phyloP scores from a whole-genome alignment of 2,329 filamentous ascomycete species.

The Elsinoe ampelina region DNA sequence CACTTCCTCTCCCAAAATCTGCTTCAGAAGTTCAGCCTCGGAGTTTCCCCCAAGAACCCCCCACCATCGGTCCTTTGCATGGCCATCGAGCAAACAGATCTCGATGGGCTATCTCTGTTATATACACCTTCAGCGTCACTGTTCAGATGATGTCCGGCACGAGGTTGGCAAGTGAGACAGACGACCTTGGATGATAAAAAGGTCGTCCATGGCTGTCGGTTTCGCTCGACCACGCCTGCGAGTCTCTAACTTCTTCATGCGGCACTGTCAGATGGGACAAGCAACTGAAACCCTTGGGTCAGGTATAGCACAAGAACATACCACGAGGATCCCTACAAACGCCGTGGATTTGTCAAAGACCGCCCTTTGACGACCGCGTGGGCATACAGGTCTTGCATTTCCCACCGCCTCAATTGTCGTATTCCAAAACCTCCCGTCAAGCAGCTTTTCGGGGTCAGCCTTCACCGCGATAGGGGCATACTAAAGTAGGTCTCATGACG shows the following conservation, averaged over 20 bases:
- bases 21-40: background rate
- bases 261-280: background rate
- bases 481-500: background rate
- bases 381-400: background rate
- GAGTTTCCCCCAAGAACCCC: slow-evolving; percentile 2
- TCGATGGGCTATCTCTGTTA: background rate
- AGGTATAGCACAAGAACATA: background rate
- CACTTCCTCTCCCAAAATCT: background rate
- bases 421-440: background rate
- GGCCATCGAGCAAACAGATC: background rate
- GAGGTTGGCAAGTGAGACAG: slow-evolving; percentile 9
- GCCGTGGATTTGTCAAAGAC: background rate
- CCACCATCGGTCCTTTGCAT: background rate
- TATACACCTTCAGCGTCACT: background rate
- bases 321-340: background rate
- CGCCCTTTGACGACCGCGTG: background rate
- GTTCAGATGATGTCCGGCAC: slow-evolving; percentile 2
- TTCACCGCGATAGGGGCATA: background rate
- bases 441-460: background rate
- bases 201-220: background rate
- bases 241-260: background rate
- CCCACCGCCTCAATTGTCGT: background rate
- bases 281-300: background rate
- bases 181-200: slow-evolving; percentile 10
- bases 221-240: background rate